Base-by-base conservation (phyloP, 495 filamentous ascomycete species). In the Cercophora sp. region DNA sequence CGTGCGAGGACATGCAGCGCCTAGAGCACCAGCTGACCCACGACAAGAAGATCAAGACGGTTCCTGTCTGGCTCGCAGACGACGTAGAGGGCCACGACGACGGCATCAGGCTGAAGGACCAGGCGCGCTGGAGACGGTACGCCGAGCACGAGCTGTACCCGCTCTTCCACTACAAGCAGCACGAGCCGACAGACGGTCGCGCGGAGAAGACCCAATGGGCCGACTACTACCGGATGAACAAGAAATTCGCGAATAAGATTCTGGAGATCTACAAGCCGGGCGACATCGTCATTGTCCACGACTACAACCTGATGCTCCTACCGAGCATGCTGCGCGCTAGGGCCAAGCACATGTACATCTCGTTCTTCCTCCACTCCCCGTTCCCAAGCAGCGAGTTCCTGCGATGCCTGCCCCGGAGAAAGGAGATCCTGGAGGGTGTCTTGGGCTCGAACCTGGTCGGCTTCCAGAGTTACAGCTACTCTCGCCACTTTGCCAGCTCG, bases 341-440 rank as follows among this genome's bases (percentile, higher is more conserved):
- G 11, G 78, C 86, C 20, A 86, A 89, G 1, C 86, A 89, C 60
- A 84, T 91, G 63, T 91, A 91, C 64, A 86, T 95, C 59, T 86
- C 91, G 31, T 93, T 94, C 71, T 96, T 87, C 72, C 75, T 96
- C 15, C 91, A 96, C 64, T 84, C 89, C 15, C 91, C 91, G 1
- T 96, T 96, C 68, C 91, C 91, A 25, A 94, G 89, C 70, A 92
- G 88, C 72, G 91, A 96, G 64, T 96, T 92, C 66, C 80, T 94
- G 52, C 80, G 89, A 6, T 94, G 91, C 63, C 77, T 95, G 34
- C 86, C 88, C 9, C 82, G 87, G 56, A 75, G 91, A 50, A 96
- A 94, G 67, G 88, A 94, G 61, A 77, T 96, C 1, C 74, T 96
- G 8, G 87, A 89, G 55, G 91, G 91, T 23, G 83, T 95, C 44